A percentile compares a stretch with the other conserved stretches of the same genome.
Evolutionary conservation across 345 rosid species (phyloP).

Genomic region (Salix udensis): DNA sequence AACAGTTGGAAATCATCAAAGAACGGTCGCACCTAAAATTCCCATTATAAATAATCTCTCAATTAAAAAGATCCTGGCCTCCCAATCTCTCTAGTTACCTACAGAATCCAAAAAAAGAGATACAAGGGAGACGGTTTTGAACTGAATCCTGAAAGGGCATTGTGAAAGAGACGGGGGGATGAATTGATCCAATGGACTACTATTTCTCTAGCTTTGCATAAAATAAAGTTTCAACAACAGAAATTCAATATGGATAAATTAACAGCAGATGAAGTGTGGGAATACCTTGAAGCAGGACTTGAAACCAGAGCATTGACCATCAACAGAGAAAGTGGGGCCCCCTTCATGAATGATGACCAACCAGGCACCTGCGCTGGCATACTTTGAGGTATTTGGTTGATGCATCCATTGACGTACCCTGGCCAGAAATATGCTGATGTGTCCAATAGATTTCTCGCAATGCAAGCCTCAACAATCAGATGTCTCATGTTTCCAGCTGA

Average conservation of each 20-base stretch:
- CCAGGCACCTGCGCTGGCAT: conserved; percentile 50
- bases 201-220: neutral
- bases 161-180: neutral
- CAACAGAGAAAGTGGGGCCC: conserved; percentile 64
- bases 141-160: conserved; percentile 5
- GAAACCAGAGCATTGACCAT: conserved; percentile 57
- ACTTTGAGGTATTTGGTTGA: conserved; percentile 58
- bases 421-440: conserved; percentile 92
- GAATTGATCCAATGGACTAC: neutral
- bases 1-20: neutral
- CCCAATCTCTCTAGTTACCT: neutral
- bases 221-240: neutral
- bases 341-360: conserved; percentile 89
- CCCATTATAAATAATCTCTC: neutral
- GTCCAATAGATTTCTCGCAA: conserved; percentile 84
- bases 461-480: conserved; percentile 94
- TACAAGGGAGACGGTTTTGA: neutral
- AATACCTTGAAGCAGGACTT: conserved; percentile 91
- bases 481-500: conserved; percentile 95
- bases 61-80: conserved; percentile 11
- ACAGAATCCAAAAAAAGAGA: neutral
- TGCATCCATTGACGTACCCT: conserved; percentile 57
- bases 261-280: neutral
- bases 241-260: neutral
- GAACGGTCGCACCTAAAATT: too few relatives aligned